These are phyloP conservation scores for Tephrocybe sp. DNA, from an alignment of 768 basidiomycete species.

Conservation along the genomic window DNA sequence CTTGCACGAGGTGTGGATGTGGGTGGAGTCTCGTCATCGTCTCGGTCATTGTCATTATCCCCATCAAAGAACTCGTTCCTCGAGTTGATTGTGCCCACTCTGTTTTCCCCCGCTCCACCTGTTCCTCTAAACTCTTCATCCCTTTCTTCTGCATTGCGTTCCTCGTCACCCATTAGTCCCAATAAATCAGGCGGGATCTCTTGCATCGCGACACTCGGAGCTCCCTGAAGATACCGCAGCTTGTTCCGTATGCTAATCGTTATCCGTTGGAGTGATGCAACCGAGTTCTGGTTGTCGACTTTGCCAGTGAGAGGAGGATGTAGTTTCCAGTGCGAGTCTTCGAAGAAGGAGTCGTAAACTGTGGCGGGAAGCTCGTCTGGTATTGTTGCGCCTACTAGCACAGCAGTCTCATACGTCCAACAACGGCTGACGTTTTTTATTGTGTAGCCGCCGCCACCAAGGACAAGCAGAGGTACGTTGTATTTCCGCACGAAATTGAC, in stretches of 20 bases:
- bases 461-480: constrained; percentile 84
- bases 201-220: constrained; percentile 95
- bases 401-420: constrained; percentile 97
- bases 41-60: constrained; percentile 65
- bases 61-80: constrained; percentile 76
- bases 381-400: constrained; percentile 80
- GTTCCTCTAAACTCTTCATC: constrained; percentile 56
- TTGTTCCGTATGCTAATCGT: constrained; percentile 85
- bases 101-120: constrained; percentile 53
- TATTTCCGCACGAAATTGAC: constrained; percentile 95
- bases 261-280: constrained; percentile 82
- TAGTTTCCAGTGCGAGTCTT: constrained; percentile 87
- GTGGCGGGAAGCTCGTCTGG: constrained; percentile 88
- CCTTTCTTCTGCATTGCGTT: constrained; percentile 25
- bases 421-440: constrained; percentile 98
- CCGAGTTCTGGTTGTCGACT: constrained; percentile 91
- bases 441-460: constrained; percentile 97
- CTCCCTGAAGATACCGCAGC: constrained; percentile 89
- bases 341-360: constrained; percentile 91
- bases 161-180: constrained; percentile 62
- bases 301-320: constrained; percentile 91
- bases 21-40: constrained; percentile 25
- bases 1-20: constrained; percentile 1
- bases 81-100: constrained; percentile 51
- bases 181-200: constrained; percentile 93